Evolutionary conservation across 345 rosid species (phyloP), one percentile per base, ranked within the genome.

Genomic region (Carallia brachiata): DNA sequence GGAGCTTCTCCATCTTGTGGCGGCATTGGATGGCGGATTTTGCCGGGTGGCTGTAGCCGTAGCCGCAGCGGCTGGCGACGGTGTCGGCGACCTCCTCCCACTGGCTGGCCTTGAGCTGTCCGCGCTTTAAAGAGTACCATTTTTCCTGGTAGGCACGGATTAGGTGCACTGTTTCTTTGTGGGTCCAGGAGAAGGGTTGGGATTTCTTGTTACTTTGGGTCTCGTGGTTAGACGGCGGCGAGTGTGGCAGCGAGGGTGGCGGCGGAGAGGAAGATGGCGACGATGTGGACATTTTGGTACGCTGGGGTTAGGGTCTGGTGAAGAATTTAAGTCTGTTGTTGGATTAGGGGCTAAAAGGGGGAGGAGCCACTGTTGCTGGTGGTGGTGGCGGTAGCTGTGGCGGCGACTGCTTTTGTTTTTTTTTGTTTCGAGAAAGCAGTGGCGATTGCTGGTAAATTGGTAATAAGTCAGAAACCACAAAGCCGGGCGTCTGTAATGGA

Each of bases 1-100:
- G 90, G 76, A 92, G 83, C 83, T 90, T 92, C 87, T 92, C 94
- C 84, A 92, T 92, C 89, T 90, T 87, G 84, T 87, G 96, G 57
- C 91, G 84, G 78, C 92, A 91, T 82, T 90, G 94, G 56, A 83
- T 70, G 53, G 89, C 55, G 62, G 97, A 71, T 69, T 89, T 83
- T 0, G 75, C 62, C 31, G 80, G 65, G 18, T 78, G 82, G 50
- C 70, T 53, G 79, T 70, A 62, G 62, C 83, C 85, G 75, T 80
- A 82, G 79, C 88, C 88, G 78, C 96, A 90, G 66, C 89, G 89
- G 60, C 76, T 77, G 31, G 92, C 87, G 73, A 88, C 89, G 39
- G 84, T 63, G 27, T 52, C 85, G 70, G 92, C 87, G 31, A 91
- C 84, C 59, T 88, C 94, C 59, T 91, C 91, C 98, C 98, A 90